Evolutionary conservation across 2,329 filamentous ascomycete genomes (phyloP).

Genomic region (Penicillium sp.): DNA sequence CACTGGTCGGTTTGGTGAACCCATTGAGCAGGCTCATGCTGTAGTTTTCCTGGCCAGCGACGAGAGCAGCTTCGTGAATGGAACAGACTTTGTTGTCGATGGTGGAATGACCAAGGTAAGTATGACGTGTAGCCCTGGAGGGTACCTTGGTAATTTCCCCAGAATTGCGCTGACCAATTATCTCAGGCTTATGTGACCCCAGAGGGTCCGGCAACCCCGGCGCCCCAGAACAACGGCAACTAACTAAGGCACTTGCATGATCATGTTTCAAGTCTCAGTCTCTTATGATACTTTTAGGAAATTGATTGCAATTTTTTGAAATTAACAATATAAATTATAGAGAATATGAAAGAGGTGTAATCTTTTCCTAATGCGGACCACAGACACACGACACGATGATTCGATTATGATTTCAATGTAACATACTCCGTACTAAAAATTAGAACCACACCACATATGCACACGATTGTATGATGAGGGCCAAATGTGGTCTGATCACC

Average conservation of each 20-base stretch:
- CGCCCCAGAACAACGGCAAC: conserved; percentile 51
- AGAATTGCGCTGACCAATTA: conserved; percentile 13
- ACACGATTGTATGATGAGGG: conserved; percentile 1
- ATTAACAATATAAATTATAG: not conserved
- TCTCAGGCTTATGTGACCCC: conserved; percentile 67
- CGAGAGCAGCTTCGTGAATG: conserved; percentile 86
- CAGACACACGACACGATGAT: not conserved
- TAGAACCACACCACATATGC: not conserved
- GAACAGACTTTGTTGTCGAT: conserved; percentile 89
- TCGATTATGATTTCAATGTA: not conserved
- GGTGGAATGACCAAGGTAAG: conserved; percentile 76
- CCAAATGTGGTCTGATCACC: not conserved
- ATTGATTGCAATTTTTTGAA: not conserved
- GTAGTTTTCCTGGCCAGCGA: conserved; percentile 85
- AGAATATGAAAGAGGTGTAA: not conserved
- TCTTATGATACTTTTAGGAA: not conserved
- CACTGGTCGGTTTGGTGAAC: conserved; percentile 82
- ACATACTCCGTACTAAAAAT: not conserved
- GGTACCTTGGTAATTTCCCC: not conserved
- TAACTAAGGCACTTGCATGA: conserved; percentile 7
- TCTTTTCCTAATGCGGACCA: not conserved
- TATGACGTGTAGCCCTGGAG: not conserved
- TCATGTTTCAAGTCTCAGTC: not conserved
- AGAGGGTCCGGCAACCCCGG: conserved; percentile 54
- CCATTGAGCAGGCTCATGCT: conserved; percentile 88